Evolutionary conservation across 441 rosid genomes (phyloP).

Genomic region (Jatropha podagrica): DNA sequence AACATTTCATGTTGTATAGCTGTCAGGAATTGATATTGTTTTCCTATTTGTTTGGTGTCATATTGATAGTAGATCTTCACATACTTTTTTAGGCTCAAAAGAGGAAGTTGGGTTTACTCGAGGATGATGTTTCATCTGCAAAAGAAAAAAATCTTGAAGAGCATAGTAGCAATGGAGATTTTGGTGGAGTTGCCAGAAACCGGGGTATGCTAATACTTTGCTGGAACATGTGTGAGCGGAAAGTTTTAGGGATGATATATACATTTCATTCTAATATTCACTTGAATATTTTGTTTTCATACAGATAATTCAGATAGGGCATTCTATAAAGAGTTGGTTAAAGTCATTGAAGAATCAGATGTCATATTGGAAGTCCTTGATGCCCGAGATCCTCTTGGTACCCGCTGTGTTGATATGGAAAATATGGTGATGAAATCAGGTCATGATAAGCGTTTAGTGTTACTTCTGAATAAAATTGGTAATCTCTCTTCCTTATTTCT

Average conservation of each 20-base stretch:
- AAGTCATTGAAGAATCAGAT: conserved; percentile 89
- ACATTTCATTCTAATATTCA: not conserved
- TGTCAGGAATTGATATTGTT: not conserved
- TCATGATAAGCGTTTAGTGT: conserved; percentile 74
- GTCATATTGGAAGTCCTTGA: conserved; percentile 95
- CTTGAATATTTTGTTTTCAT: conserved; percentile 7
- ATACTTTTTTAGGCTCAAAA: conserved; percentile 53
- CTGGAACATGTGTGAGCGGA: not conserved
- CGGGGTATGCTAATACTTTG: conserved; percentile 46
- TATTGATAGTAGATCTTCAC: not conserved
- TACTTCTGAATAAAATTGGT: conserved; percentile 94
- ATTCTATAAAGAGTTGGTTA: conserved; percentile 91
- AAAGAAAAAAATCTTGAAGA: conserved; percentile 32
- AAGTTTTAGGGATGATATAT: not conserved
- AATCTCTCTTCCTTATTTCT: conserved; percentile 11
- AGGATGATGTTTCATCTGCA: conserved; percentile 39
- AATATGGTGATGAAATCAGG: conserved; percentile 87
- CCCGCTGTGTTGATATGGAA: conserved; percentile 94
- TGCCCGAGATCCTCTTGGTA: conserved; percentile 91
- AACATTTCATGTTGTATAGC: not conserved
- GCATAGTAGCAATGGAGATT: conserved; percentile 28
- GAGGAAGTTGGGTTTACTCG: conserved; percentile 73
- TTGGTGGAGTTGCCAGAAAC: conserved; percentile 36
- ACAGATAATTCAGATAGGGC: conserved; percentile 84
- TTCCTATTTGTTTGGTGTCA: not conserved